Conservation (phyloP, 257 asterid species). For the Penstemon davidsonii region DNA sequence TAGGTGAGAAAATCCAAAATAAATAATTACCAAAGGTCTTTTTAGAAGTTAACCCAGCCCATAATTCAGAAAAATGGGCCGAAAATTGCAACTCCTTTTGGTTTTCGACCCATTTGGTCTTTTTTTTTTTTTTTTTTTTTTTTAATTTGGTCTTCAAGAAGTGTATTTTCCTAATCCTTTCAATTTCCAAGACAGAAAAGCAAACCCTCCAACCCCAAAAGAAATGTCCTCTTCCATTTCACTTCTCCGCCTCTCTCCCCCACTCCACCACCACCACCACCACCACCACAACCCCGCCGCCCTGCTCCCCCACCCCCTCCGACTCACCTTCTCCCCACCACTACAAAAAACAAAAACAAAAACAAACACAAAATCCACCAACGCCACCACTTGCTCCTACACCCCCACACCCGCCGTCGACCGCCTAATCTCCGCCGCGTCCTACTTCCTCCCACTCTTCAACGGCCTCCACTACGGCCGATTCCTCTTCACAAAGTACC, state of each 20-base stretch:
- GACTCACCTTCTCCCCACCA: background rate
- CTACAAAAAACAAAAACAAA: background rate
- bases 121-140: too few species aligned
- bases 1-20: too few species aligned
- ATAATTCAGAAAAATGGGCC: too few species aligned
- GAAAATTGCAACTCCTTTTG: too few species aligned
- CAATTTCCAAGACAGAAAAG: background rate
- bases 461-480: conserved; percentile 92
- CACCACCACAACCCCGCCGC: conserved; percentile 3
- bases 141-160: too few species aligned
- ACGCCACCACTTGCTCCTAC: conserved; percentile 34
- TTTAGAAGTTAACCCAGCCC: too few species aligned
- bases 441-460: conserved; percentile 92
- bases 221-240: conserved; percentile 52
- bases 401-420: conserved; percentile 74
- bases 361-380: conserved; percentile 17
- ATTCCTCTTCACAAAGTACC: conserved; percentile 75
- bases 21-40: too few species aligned
- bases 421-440: conserved; percentile 81
- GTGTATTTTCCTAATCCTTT: too few species aligned
- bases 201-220: too few species aligned
- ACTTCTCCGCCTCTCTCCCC: conserved; percentile 57
- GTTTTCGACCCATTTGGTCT: too few species aligned
- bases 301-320: conserved; percentile 37
- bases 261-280: conserved; percentile 23